Conservation (phyloP, 1,284 basidiomycete genomes). For the Entoloma clypeatum region DNA sequence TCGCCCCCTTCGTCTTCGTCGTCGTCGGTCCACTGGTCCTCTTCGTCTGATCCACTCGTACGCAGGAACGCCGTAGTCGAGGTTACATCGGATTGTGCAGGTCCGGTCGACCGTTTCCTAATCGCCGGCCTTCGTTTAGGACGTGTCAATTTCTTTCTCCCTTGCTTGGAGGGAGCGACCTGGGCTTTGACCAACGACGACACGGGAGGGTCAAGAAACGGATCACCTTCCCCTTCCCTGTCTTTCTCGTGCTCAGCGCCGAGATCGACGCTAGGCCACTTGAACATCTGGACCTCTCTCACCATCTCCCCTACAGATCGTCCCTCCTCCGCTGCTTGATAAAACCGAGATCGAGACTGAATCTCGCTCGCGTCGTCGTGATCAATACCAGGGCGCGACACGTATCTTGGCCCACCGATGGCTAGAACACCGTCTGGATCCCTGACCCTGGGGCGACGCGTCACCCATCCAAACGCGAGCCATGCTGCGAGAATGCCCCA, state of each 20-base stretch:
- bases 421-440: conserved; percentile 8
- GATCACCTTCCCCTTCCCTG: conserved; percentile 14
- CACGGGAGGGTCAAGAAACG: conserved; percentile 19
- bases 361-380: conserved; percentile 10
- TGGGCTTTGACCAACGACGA: conserved; percentile 11
- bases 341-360: no score
- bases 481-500: conserved; percentile 22
- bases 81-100: no score
- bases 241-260: conserved; percentile 1
- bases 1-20: conserved; percentile 16
- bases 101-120: no score
- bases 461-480: conserved; percentile 20
- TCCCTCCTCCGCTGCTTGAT: conserved; percentile 2
- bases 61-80: conserved; percentile 17
- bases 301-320: conserved; percentile 10
- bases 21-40: conserved; percentile 12
- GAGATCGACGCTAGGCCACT: conserved; percentile 12
- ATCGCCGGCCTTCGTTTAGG: no score
- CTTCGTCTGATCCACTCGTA: conserved; percentile 21
- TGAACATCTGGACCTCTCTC: conserved; percentile 8
- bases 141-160: conserved; percentile 13
- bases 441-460: conserved; percentile 17
- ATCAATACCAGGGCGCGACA: conserved; percentile 10
- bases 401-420: conserved; percentile 19
- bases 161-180: no score